Percentiles rank a stretch among this genome's conserved stretches.
These are phyloP conservation scores for Ophiostoma piceae DNA, from an alignment of 2,329 filamentous ascomycete genomes.

Conservation along the genomic window DNA sequence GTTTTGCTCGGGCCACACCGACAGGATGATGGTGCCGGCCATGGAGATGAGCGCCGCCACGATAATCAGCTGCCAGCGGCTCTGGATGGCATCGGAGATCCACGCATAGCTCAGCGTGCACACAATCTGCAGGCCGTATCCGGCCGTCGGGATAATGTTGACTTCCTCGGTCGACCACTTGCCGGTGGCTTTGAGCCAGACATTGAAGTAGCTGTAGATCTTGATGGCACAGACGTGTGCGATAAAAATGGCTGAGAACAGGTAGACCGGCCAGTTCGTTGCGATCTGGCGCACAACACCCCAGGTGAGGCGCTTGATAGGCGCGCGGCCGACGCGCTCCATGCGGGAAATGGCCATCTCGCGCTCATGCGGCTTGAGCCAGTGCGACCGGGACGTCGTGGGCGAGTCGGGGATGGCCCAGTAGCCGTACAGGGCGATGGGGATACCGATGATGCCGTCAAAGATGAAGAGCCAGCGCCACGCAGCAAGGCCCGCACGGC, in stretches of 20 bases:
- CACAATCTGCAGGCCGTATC: slow-evolving; percentile 6
- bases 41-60: slow-evolving; percentile 1
- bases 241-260: neutral
- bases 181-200: neutral
- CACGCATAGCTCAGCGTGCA: slow-evolving; percentile 2
- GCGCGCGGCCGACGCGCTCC: neutral
- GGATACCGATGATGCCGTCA: slow-evolving; percentile 16
- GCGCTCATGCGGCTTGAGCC: neutral
- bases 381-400: slow-evolving; percentile 2
- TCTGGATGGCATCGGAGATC: slow-evolving; percentile 3
- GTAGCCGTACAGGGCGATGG: slow-evolving; percentile 5
- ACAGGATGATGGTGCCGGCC: neutral
- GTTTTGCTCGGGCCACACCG: neutral
- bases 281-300: neutral
- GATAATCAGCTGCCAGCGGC: slow-evolving; percentile 5
- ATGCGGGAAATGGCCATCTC: neutral
- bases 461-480: slow-evolving; percentile 20
- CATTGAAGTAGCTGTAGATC: slow-evolving; percentile 3
- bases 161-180: slow-evolving; percentile 3
- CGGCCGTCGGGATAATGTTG: neutral
- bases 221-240: neutral
- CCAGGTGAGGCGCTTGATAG: slow-evolving; percentile 2
- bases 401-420: neutral
- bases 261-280: neutral
- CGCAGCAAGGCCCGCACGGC: slow-evolving; percentile 3